Base-by-base conservation (phyloP, 129 eudicot species). In the Artemisia argyi region DNA sequence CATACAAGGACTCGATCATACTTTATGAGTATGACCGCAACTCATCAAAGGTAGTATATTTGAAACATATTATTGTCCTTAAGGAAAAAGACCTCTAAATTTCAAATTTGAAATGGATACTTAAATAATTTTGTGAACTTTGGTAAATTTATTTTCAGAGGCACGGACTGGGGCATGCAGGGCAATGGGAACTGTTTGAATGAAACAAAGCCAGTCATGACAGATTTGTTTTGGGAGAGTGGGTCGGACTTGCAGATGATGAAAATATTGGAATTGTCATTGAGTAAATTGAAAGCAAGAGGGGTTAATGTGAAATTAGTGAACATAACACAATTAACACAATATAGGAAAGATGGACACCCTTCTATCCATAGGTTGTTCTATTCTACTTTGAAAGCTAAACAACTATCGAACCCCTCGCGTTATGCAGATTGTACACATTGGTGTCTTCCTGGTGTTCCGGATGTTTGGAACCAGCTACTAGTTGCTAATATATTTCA, bases 21-120 rank as follows among this genome's bases (percentile, higher is more conserved):
- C 61, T 91, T 82, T 72, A 79, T 88, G 78, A 86, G 88, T 83
- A 86, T 91, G 89, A 83, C 92, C 10, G 91, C 97, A 15, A 79
- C 83, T 7, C 83, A 79, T 66, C 78, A 73, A 11, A 73, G 51
- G 78, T 73, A 73, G 61, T 13, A 14, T 16, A 62, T 69, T 8
- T 30, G 12, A 59, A 22, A 39, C 14, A 15, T 72, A 4, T 0
- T 9, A 24, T 24, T 24, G 56, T 16, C 19, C 11, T 55, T 13
- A 16, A 54, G 1, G 46, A 32, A 10, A 3, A 35, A 2, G 5
- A 10, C 32, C 11, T 16, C 3, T 4, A 11, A 3, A 30, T 8
- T 55, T 35, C 11, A 13, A 10, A 11, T 44, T 57, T 2, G 3
- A 14, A 16, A 2, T 2, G 1, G 4, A 46, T 15, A 14, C 3